These are phyloP conservation scores for Cyberlindnera bimundalis DNA, from an alignment of 805 yeast genomes.

Conservation along the genomic window DNA sequence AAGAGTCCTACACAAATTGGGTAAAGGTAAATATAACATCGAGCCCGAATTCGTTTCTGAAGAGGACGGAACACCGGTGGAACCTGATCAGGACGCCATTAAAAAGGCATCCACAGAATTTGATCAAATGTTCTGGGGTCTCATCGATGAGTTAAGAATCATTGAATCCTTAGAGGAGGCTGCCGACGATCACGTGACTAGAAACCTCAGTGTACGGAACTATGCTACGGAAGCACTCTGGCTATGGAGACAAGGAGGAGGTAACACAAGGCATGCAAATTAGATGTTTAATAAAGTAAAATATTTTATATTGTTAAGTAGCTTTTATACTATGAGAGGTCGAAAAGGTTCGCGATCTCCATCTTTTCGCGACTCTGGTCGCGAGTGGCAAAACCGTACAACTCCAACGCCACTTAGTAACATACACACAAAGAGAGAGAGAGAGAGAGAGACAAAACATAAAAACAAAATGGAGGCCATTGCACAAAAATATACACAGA, in stretches of 20 bases:
- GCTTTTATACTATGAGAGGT: too few species aligned
- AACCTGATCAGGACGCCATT: constrained; percentile 31
- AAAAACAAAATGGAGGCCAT: constrained; percentile 24
- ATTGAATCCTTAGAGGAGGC: constrained; percentile 65
- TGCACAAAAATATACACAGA: constrained; percentile 21
- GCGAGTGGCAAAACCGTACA: too few species aligned
- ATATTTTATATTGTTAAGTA: background rate
- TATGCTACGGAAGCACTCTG: constrained; percentile 89
- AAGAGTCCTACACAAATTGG: constrained; percentile 77
- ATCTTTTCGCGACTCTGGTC: too few species aligned
- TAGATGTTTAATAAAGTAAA: background rate
- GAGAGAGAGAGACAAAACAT: background rate
- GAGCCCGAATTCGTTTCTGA: constrained; percentile 41
- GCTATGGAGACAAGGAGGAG: constrained; percentile 67
- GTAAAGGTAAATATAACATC: constrained; percentile 53
- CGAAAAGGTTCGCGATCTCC: too few species aligned
- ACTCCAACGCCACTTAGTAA: too few species aligned
- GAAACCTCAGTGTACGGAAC: constrained; percentile 68
- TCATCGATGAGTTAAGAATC: constrained; percentile 58
- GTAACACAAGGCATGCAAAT: constrained; percentile 32
- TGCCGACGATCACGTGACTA: constrained; percentile 59
- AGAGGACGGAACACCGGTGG: constrained; percentile 29
- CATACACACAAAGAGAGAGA: background rate
- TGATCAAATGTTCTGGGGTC: constrained; percentile 60
- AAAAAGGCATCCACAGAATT: constrained; percentile 30